Evolutionary conservation across 2,329 filamentous ascomycete species (phyloP).

Genomic region (Cercospora nicotianae): DNA sequence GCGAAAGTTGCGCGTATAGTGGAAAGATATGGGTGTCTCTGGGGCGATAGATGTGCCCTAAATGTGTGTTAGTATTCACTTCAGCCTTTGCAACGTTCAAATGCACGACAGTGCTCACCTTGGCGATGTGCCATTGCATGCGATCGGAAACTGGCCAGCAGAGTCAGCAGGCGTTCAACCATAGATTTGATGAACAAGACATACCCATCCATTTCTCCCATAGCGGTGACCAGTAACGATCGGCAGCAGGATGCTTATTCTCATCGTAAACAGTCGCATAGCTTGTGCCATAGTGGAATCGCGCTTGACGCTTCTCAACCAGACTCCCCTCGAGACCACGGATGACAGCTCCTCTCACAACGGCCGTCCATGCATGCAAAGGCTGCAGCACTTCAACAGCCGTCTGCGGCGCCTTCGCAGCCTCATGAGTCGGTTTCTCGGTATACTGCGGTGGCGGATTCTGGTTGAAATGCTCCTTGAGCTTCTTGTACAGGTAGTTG

Average conservation of each 20-base stretch:
- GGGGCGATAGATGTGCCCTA: slow-evolving; percentile 73
- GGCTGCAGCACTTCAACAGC: slow-evolving; percentile 79
- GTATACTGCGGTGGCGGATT: slow-evolving; percentile 60
- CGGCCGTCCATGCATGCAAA: slow-evolving; percentile 78
- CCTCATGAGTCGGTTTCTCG: slow-evolving; percentile 67
- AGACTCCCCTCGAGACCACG: slow-evolving; percentile 75
- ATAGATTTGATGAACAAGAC: neutral
- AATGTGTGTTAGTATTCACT: neutral
- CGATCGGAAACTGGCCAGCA: slow-evolving; percentile 62
- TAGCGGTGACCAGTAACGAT: slow-evolving; percentile 75
- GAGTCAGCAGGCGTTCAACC: neutral
- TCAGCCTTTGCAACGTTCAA: neutral
- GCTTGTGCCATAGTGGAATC: slow-evolving; percentile 77
- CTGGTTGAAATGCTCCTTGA: slow-evolving; percentile 66
- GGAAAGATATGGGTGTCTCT: slow-evolving; percentile 73
- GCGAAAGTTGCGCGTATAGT: slow-evolving; percentile 82
- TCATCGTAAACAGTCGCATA: slow-evolving; percentile 77
- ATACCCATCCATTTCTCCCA: slow-evolving; percentile 74
- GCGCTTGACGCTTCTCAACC: slow-evolving; percentile 71
- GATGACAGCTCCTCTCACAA: slow-evolving; percentile 74
- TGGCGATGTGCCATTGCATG: slow-evolving; percentile 81
- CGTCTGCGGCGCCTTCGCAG: slow-evolving; percentile 44
- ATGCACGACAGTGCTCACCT: neutral
- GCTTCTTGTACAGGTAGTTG: slow-evolving; percentile 65
- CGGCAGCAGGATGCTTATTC: slow-evolving; percentile 68